Evolutionary conservation across 2,329 filamentous ascomycete species (phyloP).

Genomic region (Paraconiothyrium sp.): DNA sequence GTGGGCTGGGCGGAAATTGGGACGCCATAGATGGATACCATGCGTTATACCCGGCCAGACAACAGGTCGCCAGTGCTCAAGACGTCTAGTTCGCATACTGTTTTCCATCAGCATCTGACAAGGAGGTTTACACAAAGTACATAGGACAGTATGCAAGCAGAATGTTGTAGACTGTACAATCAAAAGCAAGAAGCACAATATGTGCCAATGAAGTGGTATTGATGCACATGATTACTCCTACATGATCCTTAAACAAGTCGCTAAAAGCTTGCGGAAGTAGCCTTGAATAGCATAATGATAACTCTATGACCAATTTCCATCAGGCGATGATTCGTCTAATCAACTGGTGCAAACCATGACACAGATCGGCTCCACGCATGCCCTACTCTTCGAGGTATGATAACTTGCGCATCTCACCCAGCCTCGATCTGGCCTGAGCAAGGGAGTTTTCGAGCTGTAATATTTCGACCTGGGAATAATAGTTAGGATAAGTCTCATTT

Average conservation of each 20-base stretch:
- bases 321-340: background rate
- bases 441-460: constrained; percentile 92
- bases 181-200: background rate
- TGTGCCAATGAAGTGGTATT: background rate
- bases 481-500: constrained; percentile 24
- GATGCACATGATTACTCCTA: constrained; percentile 1
- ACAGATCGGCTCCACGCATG: background rate
- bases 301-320: background rate
- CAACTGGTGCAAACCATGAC: background rate
- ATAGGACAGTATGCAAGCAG: too few relatives aligned
- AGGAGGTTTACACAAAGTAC: too few relatives aligned
- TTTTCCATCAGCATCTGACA: too few relatives aligned
- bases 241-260: background rate
- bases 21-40: too few relatives aligned
- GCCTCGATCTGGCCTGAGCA: constrained; percentile 76
- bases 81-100: too few relatives aligned
- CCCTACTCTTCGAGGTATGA: constrained; percentile 70
- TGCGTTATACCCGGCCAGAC: too few relatives aligned
- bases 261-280: background rate
- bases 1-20: too few relatives aligned
- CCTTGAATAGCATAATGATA: background rate
- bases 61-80: too few relatives aligned
- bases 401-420: constrained; percentile 98
- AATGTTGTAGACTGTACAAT: background rate
- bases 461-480: constrained; percentile 81